Conservation (phyloP, 1,284 basidiomycete species). For the Ustilago bromivora region DNA sequence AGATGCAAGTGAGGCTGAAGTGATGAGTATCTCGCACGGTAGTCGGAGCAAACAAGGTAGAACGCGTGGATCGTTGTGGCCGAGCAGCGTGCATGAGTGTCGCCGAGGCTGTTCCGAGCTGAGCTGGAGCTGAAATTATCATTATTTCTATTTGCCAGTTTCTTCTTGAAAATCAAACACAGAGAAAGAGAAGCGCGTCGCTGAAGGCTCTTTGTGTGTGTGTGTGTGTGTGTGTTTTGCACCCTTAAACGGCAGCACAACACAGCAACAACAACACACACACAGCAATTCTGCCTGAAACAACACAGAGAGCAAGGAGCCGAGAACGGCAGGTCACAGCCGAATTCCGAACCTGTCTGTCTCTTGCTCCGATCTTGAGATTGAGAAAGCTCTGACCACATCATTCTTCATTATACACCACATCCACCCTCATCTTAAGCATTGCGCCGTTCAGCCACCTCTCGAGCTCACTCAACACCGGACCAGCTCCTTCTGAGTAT, state of each 20-base stretch:
- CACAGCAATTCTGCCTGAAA: not conserved
- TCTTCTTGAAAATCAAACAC: constrained; percentile 14
- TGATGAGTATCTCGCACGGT: not conserved
- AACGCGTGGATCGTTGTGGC: no score
- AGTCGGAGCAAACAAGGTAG: not conserved
- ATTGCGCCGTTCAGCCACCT: not conserved
- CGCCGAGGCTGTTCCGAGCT: constrained; percentile 2
- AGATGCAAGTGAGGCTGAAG: not conserved
- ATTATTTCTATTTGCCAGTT: constrained; percentile 5
- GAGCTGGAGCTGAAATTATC: constrained; percentile 6
- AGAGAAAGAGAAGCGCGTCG: constrained; percentile 5
- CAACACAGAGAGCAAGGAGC: not conserved
- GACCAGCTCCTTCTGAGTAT: not conserved
- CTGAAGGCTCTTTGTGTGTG: not conserved
- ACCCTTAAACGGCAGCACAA: constrained; percentile 3
- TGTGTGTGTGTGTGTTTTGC: not conserved
- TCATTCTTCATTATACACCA: not conserved
- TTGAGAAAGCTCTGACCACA: not conserved
- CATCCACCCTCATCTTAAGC: not conserved
- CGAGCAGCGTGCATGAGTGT: not conserved
- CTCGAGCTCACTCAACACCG: not conserved
- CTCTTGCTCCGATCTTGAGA: not conserved
- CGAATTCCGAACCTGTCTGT: constrained; percentile 22
- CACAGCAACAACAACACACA: not conserved
- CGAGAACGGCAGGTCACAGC: constrained; percentile 10